These are phyloP conservation scores for Jasminum sambac DNA, from an alignment of 257 asterid species.

Conservation along the genomic window DNA sequence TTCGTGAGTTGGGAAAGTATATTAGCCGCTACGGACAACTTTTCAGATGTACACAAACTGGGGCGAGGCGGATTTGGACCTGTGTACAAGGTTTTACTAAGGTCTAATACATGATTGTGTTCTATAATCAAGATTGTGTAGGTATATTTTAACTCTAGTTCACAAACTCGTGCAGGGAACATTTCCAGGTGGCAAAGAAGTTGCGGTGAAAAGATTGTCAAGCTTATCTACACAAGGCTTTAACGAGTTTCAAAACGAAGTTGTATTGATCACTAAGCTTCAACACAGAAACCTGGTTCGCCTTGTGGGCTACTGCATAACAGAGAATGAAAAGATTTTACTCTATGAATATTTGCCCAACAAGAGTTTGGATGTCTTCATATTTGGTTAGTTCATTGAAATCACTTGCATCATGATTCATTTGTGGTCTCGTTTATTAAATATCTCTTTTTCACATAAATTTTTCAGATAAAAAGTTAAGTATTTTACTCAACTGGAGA, in stretches of 20 bases:
- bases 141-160: not conserved
- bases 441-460: not conserved
- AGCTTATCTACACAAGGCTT: conserved; percentile 30
- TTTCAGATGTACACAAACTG: conserved; percentile 20
- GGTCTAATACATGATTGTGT: not conserved
- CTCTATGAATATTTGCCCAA: conserved; percentile 3
- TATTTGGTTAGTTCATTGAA: conserved; percentile 28
- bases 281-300: conserved; percentile 14
- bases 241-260: conserved; percentile 32
- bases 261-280: conserved; percentile 5
- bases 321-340: conserved; percentile 29
- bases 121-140: not conserved
- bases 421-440: not conserved
- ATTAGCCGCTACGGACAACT: conserved; percentile 20
- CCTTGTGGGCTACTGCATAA: conserved; percentile 27
- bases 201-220: conserved; percentile 40
- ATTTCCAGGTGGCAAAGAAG: conserved; percentile 27
- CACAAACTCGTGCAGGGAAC: not conserved
- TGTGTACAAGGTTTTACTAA: conserved; percentile 25
- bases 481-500: conserved; percentile 13
- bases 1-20: conserved; percentile 5
- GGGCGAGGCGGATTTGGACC: conserved; percentile 33
- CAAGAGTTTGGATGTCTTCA: conserved; percentile 24
- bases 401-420: not conserved
- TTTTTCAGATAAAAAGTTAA: not conserved